These are phyloP conservation scores for Trichosporon coremiiforme DNA, from an alignment of 1,284 basidiomycete species.

Conservation along the genomic window DNA sequence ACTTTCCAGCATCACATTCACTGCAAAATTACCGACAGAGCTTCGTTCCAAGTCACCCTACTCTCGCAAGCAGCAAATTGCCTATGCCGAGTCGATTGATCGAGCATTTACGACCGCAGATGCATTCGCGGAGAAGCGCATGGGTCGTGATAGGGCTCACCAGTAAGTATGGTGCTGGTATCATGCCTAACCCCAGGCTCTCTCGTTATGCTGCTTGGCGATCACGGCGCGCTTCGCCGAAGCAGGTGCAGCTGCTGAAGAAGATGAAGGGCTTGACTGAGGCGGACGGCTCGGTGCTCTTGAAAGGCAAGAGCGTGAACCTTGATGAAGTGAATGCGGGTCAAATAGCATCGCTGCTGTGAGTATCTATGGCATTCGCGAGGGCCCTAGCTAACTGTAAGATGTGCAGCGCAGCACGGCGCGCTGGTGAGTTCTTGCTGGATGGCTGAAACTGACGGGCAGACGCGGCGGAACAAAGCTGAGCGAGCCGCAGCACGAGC, in stretches of 20 bases:
- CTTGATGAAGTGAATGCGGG: slow-evolving; percentile 29
- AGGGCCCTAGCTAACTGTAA: background rate
- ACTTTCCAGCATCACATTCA: slow-evolving; percentile 36
- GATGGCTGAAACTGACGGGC: background rate
- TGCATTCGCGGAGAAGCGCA: slow-evolving; percentile 37
- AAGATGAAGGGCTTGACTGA: slow-evolving; percentile 59
- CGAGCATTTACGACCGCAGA: slow-evolving; percentile 57
- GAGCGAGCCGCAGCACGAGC: slow-evolving; percentile 4
- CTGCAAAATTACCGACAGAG: slow-evolving; percentile 33
- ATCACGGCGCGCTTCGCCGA: slow-evolving; percentile 64
- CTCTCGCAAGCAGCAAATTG: slow-evolving; percentile 29
- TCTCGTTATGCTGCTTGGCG: slow-evolving; percentile 75
- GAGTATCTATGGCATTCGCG: slow-evolving; percentile 12
- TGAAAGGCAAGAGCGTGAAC: slow-evolving; percentile 33
- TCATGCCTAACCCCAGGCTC: slow-evolving; percentile 59
- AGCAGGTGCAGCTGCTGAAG: slow-evolving; percentile 66
- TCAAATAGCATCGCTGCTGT: slow-evolving; percentile 36
- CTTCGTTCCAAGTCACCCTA: slow-evolving; percentile 33
- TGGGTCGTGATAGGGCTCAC: slow-evolving; percentile 33
- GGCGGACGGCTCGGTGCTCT: slow-evolving; percentile 24
- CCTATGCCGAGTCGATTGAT: slow-evolving; percentile 40
- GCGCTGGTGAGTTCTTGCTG: slow-evolving; percentile 34
- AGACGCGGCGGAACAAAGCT: background rate
- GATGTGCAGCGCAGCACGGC: slow-evolving; percentile 41
- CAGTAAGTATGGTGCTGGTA: slow-evolving; percentile 26